These are phyloP conservation scores for Podospora conica DNA, from an alignment of 495 filamentous ascomycete species.

Conservation along the genomic window DNA sequence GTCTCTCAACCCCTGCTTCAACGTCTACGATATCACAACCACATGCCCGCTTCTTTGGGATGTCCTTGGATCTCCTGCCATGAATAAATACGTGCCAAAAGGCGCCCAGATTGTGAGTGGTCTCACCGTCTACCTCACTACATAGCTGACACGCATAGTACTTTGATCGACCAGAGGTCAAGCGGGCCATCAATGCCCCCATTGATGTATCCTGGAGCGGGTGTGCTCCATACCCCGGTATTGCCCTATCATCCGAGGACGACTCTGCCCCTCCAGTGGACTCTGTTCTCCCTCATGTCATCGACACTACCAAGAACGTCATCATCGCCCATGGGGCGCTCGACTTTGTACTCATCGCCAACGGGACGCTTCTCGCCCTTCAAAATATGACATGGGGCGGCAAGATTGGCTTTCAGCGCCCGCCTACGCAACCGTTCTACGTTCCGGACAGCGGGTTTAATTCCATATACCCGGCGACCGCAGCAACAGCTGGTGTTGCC, in stretches of 20 bases:
- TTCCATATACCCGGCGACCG: conserved; percentile 20
- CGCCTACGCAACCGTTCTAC: conserved; percentile 54
- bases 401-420: conserved; percentile 56
- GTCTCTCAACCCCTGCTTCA: conserved; percentile 71
- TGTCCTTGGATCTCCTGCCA: conserved; percentile 57
- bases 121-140: not conserved
- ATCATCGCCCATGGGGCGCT: conserved; percentile 61
- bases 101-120: conserved; percentile 42
- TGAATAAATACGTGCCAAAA: conserved; percentile 41
- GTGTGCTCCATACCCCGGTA: conserved; percentile 46
- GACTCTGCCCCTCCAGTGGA: conserved; percentile 46
- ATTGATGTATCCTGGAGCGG: conserved; percentile 49
- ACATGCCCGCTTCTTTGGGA: conserved; percentile 71
- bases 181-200: conserved; percentile 67
- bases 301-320: conserved; percentile 62
- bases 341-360: conserved; percentile 53
- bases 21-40: conserved; percentile 67
- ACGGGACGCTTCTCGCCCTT: conserved; percentile 64
- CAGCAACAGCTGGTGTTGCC: conserved; percentile 50
- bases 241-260: conserved; percentile 50
- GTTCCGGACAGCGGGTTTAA: conserved; percentile 54
- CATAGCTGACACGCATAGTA: conserved; percentile 36
- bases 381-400: conserved; percentile 87
- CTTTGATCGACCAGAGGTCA: conserved; percentile 74
- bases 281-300: conserved; percentile 59